phyloP scores from a whole-genome alignment of 345 rosid species.

The Eucalyptus pumila region DNA sequence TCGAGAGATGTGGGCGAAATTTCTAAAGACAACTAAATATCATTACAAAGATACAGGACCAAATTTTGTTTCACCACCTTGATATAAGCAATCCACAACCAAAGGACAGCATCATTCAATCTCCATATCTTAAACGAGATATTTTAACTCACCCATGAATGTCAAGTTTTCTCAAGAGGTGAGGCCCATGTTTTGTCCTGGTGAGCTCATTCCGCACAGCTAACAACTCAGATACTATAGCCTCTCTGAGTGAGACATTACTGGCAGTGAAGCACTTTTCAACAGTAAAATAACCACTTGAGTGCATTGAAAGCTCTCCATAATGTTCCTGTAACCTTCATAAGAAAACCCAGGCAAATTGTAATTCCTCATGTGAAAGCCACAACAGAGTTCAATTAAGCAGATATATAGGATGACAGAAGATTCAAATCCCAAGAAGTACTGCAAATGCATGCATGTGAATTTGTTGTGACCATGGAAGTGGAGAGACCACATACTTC shows the following conservation, averaged over 20 bases:
- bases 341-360: not conserved
- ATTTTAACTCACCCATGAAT: conserved; percentile 52
- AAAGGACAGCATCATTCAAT: not conserved
- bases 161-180: conserved; percentile 67
- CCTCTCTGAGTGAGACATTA: conserved; percentile 57
- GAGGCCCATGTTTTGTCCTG: conserved; percentile 78
- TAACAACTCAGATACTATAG: conserved; percentile 61
- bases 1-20: not conserved
- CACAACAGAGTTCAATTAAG: not conserved
- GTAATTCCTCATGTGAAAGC: not conserved
- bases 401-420: not conserved
- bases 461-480: not conserved
- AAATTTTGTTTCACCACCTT: not conserved
- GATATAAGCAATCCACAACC: not conserved
- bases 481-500: conserved; percentile 35
- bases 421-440: not conserved
- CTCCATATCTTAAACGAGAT: not conserved
- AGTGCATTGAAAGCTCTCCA: conserved; percentile 59
- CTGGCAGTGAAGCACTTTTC: conserved; percentile 73
- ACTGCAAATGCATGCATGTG: not conserved
- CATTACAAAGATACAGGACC: not conserved
- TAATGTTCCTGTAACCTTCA: conserved; percentile 71
- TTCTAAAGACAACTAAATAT: not conserved
- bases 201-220: conserved; percentile 47
- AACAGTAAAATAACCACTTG: conserved; percentile 79